Evolutionary conservation across 2,329 filamentous ascomycete species (phyloP).

Genomic region (Ophiocordyceps camponoti-rufipedis): DNA sequence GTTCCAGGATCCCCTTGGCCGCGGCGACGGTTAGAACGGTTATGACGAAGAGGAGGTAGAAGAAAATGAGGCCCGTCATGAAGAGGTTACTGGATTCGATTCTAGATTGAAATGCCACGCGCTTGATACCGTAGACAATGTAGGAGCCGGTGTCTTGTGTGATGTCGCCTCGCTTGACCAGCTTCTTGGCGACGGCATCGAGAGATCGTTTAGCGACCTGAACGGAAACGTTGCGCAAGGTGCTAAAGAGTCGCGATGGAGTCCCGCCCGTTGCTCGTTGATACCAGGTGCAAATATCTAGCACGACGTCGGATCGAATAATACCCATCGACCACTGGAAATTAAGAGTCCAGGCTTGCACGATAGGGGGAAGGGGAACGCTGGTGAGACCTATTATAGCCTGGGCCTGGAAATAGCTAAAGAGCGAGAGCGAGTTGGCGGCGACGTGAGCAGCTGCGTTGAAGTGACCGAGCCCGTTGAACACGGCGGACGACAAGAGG

Average conservation of each 20-base stretch:
- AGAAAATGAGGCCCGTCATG: slow-evolving; percentile 79
- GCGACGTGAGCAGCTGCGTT: slow-evolving; percentile 92
- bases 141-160: slow-evolving; percentile 35
- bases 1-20: slow-evolving; percentile 70
- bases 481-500: slow-evolving; percentile 68
- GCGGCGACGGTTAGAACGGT: slow-evolving; percentile 53
- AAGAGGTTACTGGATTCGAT: slow-evolving; percentile 91
- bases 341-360: slow-evolving; percentile 87
- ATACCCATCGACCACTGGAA: slow-evolving; percentile 98
- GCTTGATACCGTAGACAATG: slow-evolving; percentile 64
- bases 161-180: slow-evolving; percentile 34
- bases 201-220: slow-evolving; percentile 51
- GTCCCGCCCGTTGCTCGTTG: slow-evolving; percentile 81
- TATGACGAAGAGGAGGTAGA: slow-evolving; percentile 63
- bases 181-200: slow-evolving; percentile 15
- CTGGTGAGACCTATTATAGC: slow-evolving; percentile 77
- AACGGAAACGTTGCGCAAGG: slow-evolving; percentile 59
- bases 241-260: slow-evolving; percentile 60
- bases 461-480: slow-evolving; percentile 77
- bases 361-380: slow-evolving; percentile 69
- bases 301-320: slow-evolving; percentile 68
- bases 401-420: slow-evolving; percentile 86
- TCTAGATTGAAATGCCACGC: slow-evolving; percentile 56
- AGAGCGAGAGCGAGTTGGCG: slow-evolving; percentile 83
- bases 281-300: slow-evolving; percentile 85